Conservation (phyloP, 805 yeast genomes). For the Kluyveromyces wickerhamii region DNA sequence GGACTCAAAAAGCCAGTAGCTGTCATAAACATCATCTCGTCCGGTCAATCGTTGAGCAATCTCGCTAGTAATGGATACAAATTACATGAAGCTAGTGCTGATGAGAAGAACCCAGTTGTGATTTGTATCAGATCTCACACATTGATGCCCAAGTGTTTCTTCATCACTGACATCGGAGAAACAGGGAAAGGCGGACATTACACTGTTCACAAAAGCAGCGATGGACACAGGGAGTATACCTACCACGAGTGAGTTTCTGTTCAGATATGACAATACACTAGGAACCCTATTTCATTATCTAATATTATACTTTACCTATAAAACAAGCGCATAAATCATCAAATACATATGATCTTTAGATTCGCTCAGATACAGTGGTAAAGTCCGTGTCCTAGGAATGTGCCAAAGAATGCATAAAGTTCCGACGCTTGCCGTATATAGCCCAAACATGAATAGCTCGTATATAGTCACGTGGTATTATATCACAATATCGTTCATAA, state of each 20-base stretch:
- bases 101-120: conserved; percentile 14
- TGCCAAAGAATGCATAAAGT: no score
- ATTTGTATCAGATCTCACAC: conserved; percentile 12
- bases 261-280: no score
- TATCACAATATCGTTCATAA: no score
- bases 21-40: not conserved
- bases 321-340: no score
- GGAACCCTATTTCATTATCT: no score
- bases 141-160: conserved; percentile 13
- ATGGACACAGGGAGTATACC: conserved; percentile 22
- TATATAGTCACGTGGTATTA: no score
- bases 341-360: no score
- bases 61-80: not conserved
- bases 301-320: no score
- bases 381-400: no score
- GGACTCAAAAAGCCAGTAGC: conserved; percentile 2
- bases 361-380: no score
- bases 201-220: conserved; percentile 10
- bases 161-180: conserved; percentile 16
- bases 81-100: not conserved
- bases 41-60: not conserved
- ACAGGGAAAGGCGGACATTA: conserved; percentile 14
- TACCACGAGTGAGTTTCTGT: conserved; percentile 1
- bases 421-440: no score
- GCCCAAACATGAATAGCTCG: no score